Base-by-base conservation (phyloP, 257 asterid species). In the Oldenlandia corymbosa region DNA sequence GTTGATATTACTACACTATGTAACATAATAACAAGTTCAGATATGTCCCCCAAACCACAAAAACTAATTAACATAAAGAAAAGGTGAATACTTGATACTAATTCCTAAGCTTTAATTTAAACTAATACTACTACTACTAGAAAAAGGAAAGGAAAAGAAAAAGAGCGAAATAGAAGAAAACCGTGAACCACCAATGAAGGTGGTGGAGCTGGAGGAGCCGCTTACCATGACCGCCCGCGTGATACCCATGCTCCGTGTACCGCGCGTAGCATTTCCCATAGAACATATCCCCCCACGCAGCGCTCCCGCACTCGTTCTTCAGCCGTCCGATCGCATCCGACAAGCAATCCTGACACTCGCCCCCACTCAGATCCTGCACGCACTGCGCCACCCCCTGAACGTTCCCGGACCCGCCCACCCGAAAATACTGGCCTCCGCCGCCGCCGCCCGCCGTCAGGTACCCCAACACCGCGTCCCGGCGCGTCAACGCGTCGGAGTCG, bases 181-280 rank as follows among this genome's bases (percentile, higher is more conserved):
- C 68, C 59, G 67, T 39, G 52, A 66, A 69, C 79, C 78, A 69
- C 78, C 78, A 60, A 17, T 63, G 55, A 64, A 50, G 49, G 68
- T 26, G 73, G 85, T 11, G 72, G 73, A 51, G 64, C 28, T 5
- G 57, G 21, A 20, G 11, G 7, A 41, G 10, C 72, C 0, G 59
- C 83, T 75, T 67, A 81, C 94, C 93, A 27, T 50, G 62, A 32
- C 70, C 62, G 32, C 70, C 62, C 46, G 87, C 34, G 32, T 79
- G 20, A 69, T 66, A 79, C 11, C 89, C 97, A 78, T 81, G 78
- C 84, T 76, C 94, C 68, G 95, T 77, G 66, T 66, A 89, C 42
- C 97, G 80, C 78, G 94, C 97, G 77, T 92, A 89, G 89, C 99
- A 92, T 67, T 92, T 92, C 0, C 71, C 87, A 65, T 84, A 59